Evolutionary conservation across 2,329 filamentous ascomycete species (phyloP), one percentile per base, ranked within the genome.

Genomic region (Cordyceps tenuipes): DNA sequence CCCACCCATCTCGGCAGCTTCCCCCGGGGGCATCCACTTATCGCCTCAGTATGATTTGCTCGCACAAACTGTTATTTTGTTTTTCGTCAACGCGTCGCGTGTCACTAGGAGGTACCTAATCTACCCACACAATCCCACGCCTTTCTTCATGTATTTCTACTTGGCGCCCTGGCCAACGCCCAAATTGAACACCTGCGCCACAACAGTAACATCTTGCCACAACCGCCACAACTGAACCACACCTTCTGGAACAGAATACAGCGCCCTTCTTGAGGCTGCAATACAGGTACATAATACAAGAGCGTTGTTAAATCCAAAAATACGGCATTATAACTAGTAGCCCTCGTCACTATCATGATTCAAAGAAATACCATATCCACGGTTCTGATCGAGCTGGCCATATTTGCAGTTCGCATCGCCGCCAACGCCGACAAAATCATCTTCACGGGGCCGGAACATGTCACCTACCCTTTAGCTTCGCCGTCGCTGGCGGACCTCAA

Each of bases 351-450:
- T n/a, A 59, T 53, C 39, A 44, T 23, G 17, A 19, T 36, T 8
- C 26, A 23, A 13, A 23, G 5, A 53, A 17, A 10, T 17, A 17
- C 19, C 9, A 9, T 26, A 9, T n/a, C 41, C 13, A 5, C 26
- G 9, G 8, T 48, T 13, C 2, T 59, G 3, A 3, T 54, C 6
- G 21, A 56, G 61, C 41, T 70, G 43, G n/a, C 66, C 49, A 36
- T 59, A 13, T 36, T 63, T 46, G 17, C 64, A 19, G 15, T 52
- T 34, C 57, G 63, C 13, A 66, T 60, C 39, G 39, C 64, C 23
- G 91, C 88, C 71, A 97, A 99, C 72, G 88, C 89, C 59, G 94
- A 97, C 72, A 99, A 99, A 75, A 80, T 83, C 66, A 90, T 97
- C 68, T 97, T 99, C 76, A 77, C 88, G 41, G 91, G 84, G 23